phyloP scores from a whole-genome alignment of 306 rosid genomes.

The Dicorynia guianensis region DNA sequence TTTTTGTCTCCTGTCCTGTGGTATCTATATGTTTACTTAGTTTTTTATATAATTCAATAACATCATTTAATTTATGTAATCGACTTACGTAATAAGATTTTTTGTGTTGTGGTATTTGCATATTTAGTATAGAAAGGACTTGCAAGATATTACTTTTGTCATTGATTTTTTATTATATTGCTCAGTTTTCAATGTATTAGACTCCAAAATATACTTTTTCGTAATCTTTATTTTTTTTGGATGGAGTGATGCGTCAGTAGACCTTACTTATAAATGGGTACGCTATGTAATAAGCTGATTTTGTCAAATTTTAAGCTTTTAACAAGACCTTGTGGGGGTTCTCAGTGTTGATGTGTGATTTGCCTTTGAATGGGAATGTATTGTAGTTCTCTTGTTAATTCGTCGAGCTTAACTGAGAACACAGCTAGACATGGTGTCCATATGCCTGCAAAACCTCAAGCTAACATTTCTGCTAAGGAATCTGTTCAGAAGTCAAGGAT shows the following conservation, averaged over 20 bases:
- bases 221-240: conserved; percentile 36
- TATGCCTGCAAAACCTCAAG: conserved; percentile 47
- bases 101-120: not conserved
- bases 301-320: conserved; percentile 24
- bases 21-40: too few relatives aligned
- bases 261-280: not conserved
- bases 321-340: conserved; percentile 21
- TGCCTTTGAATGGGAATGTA: conserved; percentile 26
- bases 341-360: conserved; percentile 26
- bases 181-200: conserved; percentile 1
- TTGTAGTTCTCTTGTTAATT: conserved; percentile 62
- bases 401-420: conserved; percentile 53
- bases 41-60: too few relatives aligned
- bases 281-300: not conserved
- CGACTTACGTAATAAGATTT: too few relatives aligned
- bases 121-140: not conserved
- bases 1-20: conserved; percentile 1
- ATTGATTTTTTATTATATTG: not conserved
- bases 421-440: conserved; percentile 44
- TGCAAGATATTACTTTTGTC: not conserved
- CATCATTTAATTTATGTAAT: too few relatives aligned
- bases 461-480: conserved; percentile 46
- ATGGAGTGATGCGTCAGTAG: conserved; percentile 17
- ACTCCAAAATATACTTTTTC: conserved; percentile 6
- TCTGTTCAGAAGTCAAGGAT: conserved; percentile 49